phyloP scores from a whole-genome alignment of 148 eudicot species.

The Heliosperma pusillum region DNA sequence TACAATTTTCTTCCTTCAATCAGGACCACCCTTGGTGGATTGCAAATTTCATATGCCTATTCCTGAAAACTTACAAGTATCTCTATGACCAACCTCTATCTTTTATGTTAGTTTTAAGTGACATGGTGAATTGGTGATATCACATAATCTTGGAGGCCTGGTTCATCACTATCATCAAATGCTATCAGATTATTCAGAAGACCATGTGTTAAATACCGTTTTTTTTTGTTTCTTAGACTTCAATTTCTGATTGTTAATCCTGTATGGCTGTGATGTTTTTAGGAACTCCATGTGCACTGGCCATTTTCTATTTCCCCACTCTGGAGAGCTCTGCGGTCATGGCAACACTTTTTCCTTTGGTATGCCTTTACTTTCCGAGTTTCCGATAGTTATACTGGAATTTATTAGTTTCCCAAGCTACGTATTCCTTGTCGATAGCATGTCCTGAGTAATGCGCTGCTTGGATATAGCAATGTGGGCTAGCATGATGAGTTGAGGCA shows the following conservation, averaged over 20 bases:
- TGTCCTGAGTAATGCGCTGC: neutral
- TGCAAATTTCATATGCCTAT: neutral
- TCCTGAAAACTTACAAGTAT: neutral
- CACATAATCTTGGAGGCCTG: neutral
- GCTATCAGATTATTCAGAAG: neutral
- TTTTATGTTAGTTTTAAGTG: neutral
- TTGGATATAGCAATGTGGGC: neutral
- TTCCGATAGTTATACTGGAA: neutral
- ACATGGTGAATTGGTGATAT: constrained; percentile 2
- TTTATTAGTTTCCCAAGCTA: neutral
- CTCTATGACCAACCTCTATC: neutral
- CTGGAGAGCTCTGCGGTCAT: constrained; percentile 88
- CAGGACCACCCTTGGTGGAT: neutral
- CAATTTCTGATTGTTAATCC: constrained; percentile 3
- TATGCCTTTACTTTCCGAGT: constrained; percentile 26
- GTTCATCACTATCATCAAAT: neutral
- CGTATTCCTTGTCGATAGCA: neutral
- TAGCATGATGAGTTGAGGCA: neutral
- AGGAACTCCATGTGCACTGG: constrained; percentile 92
- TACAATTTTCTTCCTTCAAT: neutral
- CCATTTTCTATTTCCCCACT: constrained; percentile 69
- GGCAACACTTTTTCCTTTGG: constrained; percentile 93
- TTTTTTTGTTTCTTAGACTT: neutral
- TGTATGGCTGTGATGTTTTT: constrained; percentile 21
- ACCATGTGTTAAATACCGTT: neutral